Evolutionary conservation across 352 stramenopile genomes (phyloP), one percentile per base, ranked within the genome.

Genomic region (Phytophthora pistaciae): DNA sequence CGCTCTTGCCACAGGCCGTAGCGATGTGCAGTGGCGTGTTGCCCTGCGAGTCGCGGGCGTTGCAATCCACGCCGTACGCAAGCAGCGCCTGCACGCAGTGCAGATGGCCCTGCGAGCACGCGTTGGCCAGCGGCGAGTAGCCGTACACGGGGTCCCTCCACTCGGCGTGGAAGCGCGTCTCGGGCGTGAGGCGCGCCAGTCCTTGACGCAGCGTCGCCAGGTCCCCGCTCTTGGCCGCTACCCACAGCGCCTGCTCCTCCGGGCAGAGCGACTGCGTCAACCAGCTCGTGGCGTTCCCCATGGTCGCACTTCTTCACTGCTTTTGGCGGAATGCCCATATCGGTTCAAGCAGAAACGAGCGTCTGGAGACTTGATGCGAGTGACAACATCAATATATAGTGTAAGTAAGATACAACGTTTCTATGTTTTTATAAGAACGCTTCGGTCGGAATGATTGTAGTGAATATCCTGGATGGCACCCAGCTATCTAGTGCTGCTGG

Each of bases 231-330:
- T 93, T 94, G 63, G 88, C 88, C 11, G 83, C 85, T 13, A 92
- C 63, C 87, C 88, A 96, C 31, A 94, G 60, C 53, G 83, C 75
- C 66, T 96, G 88, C 75, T 95, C 88, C 60, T 85, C 76, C 2
- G 87, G 88, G 31, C 82, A 93, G 44, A 95, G 73, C 36, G 75
- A 82, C 79, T 92, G 85, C 63, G 88, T 58, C 48, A 94, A 50
- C 88, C 88, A 95, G 63, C 83, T 92, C 67, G 86, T 82, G 20
- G 84, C 70, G 67, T 94, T 94, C 29, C 88, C 88, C 88, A 95
- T 95, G 23, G 21, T 67, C 38, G 20, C 36, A 44, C 36, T 14
- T 18, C 36, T 42, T 42, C 36, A 18, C 36, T 14, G 16, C 36
- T 44, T 44, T 44, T n/a, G 36, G 18, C 11, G 36, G 29, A 44